phyloP scores from a whole-genome alignment of 371 early-diverging fungal species.

The Mucor mucedo region DNA sequence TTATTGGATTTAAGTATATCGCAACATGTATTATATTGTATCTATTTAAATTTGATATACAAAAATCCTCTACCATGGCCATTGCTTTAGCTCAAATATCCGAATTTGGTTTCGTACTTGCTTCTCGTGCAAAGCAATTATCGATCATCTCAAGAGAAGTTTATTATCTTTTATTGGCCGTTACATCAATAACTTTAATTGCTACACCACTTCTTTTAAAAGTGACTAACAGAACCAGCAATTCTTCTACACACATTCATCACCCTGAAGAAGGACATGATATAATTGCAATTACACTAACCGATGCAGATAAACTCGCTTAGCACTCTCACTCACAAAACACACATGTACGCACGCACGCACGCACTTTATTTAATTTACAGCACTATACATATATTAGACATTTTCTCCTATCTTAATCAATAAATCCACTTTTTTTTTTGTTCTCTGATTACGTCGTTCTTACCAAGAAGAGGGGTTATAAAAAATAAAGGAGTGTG shows the following conservation, averaged over 20 bases:
- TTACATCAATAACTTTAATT: conserved; percentile 59
- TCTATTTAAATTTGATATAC: conserved; percentile 44
- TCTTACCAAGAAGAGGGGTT: too few species aligned
- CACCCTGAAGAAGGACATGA: conserved; percentile 15
- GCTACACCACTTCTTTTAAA: conserved; percentile 62
- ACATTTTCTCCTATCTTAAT: not conserved
- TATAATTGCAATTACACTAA: conserved; percentile 3
- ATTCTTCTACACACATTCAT: conserved; percentile 11
- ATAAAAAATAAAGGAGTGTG: not conserved
- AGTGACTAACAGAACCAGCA: conserved; percentile 17
- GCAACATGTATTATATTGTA: conserved; percentile 42
- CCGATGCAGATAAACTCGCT: conserved; percentile 16
- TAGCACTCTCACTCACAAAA: not conserved
- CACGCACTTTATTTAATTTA: not conserved
- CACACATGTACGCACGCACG: not conserved
- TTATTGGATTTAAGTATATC: conserved; percentile 61
- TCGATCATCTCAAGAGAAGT: conserved; percentile 61
- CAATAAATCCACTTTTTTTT: not conserved
- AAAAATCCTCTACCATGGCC: conserved; percentile 51
- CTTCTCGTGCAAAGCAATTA: conserved; percentile 61
- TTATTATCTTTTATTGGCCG: conserved; percentile 62
- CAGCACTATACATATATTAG: not conserved
- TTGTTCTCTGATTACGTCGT: not conserved
- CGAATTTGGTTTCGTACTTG: conserved; percentile 68
- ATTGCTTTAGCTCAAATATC: conserved; percentile 66